These are phyloP conservation scores for Wickerhamiella kazuoi DNA, from an alignment of 805 yeast genomes.

Conservation along the genomic window DNA sequence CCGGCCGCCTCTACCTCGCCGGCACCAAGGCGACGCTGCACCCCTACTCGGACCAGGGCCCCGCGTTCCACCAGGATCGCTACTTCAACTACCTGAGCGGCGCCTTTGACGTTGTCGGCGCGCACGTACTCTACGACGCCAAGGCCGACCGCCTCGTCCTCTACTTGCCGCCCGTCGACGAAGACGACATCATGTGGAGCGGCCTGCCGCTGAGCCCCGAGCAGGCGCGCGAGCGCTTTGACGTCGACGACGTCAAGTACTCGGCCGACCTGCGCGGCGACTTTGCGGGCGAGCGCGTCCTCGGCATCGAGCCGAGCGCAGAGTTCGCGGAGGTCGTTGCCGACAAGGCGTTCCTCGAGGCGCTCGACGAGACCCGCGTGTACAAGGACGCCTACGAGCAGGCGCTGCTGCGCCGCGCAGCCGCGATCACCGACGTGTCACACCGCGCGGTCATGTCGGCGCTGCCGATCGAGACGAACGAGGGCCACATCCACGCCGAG, in stretches of 20 bases:
- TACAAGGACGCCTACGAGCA: constrained; percentile 76
- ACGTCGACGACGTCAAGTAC: constrained; percentile 68
- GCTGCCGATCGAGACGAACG: constrained; percentile 66
- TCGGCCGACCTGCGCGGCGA: constrained; percentile 30
- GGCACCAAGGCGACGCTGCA: constrained; percentile 28
- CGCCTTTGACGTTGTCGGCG: constrained; percentile 52
- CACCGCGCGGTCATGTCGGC: constrained; percentile 91
- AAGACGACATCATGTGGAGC: constrained; percentile 92
- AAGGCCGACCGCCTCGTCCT: constrained; percentile 40
- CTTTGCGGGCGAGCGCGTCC: constrained; percentile 5
- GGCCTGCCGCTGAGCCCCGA: constrained; percentile 62
- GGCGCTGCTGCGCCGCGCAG: constrained; percentile 58
- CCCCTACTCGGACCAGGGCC: constrained; percentile 64
- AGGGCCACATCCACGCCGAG: constrained; percentile 89
- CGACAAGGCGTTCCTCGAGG: constrained; percentile 25
- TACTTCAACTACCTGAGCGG: constrained; percentile 82
- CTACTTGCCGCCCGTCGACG: constrained; percentile 67
- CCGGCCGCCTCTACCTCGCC: constrained; percentile 25
- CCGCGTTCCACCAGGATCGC: constrained; percentile 72
- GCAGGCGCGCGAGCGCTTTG: constrained; percentile 47
- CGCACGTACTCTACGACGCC: constrained; percentile 44
- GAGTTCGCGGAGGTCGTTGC: constrained; percentile 9
- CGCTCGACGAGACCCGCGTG: constrained; percentile 73
- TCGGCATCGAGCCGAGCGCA: constrained; percentile 13
- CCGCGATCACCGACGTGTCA: constrained; percentile 69